phyloP scores from a whole-genome alignment of 768 basidiomycete species.

The Clitopilus hobsonii region DNA sequence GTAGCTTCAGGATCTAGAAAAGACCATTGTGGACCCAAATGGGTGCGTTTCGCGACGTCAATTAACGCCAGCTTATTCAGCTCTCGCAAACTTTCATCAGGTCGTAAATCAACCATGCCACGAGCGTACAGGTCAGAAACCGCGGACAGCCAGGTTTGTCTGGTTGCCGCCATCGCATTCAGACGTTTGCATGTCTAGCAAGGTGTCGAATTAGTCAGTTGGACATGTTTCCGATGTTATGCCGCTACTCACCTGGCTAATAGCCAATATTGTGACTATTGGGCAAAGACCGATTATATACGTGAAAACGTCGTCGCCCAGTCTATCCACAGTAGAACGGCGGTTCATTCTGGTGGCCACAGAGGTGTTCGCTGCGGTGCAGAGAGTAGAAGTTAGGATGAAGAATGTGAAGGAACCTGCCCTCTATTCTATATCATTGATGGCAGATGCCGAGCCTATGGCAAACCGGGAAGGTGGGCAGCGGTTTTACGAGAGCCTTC shows the following conservation, averaged over 20 bases:
- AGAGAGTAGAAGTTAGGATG: neutral
- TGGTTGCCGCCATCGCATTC: constrained; percentile 43
- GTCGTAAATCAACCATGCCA: constrained; percentile 3
- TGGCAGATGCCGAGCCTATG: neutral
- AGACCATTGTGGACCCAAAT: neutral
- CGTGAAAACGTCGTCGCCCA: constrained; percentile 4
- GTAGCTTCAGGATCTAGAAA: neutral
- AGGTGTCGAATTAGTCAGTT: neutral
- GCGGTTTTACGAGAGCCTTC: neutral
- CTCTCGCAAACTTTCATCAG: neutral
- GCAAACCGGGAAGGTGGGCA: neutral
- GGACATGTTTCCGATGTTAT: neutral
- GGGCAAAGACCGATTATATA: constrained; percentile 2
- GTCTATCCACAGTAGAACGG: neutral
- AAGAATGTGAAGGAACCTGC: neutral
- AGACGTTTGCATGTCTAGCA: constrained; percentile 1
- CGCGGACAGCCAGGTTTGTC: constrained; percentile 9
- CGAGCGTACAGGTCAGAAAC: constrained; percentile 1
- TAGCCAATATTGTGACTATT: constrained; percentile 2
- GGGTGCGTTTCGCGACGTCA: constrained; percentile 3
- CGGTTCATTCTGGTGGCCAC: neutral
- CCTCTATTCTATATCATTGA: neutral
- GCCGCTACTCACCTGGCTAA: neutral
- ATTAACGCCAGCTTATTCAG: neutral
- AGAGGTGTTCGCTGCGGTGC: neutral